Evolutionary conservation across 352 stramenopile species (phyloP).

Genomic region (Aphanomyces stellatus): DNA sequence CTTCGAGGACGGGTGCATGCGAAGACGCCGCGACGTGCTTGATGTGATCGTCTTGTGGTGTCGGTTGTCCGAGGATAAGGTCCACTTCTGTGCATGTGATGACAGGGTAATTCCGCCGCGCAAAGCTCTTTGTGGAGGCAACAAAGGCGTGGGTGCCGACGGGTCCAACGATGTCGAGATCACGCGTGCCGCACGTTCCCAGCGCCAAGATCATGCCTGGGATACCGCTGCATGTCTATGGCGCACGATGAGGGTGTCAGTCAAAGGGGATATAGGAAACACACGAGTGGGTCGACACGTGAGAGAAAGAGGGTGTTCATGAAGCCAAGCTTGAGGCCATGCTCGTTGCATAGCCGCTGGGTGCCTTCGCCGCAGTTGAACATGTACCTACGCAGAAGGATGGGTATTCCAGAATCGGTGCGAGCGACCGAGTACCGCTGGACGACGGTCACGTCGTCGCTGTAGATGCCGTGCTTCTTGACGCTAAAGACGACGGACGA

Average conservation of each 20-base stretch:
- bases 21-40: not conserved
- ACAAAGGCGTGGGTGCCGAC: conserved; percentile 33
- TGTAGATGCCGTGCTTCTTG: conserved; percentile 57
- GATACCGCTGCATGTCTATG: conserved; percentile 53
- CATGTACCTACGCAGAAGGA: conserved; percentile 46
- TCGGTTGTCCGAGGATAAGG: not conserved
- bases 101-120: conserved; percentile 49
- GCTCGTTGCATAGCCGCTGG: conserved; percentile 55
- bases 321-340: conserved; percentile 57
- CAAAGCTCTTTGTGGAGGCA: conserved; percentile 50
- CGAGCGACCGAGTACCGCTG: not conserved
- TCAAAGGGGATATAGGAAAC: not conserved
- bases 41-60: not conserved
- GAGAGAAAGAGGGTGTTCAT: conserved; percentile 63
- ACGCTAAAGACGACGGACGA: conserved; percentile 57
- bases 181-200: conserved; percentile 37
- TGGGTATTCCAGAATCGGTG: not conserved
- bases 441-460: conserved; percentile 32
- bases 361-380: conserved; percentile 71
- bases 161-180: conserved; percentile 41
- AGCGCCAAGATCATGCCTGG: conserved; percentile 58
- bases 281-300: conserved; percentile 46
- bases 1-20: not conserved
- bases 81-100: conserved; percentile 43
- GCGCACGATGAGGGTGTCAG: not conserved